Evolutionary conservation across 148 eudicot genomes (phyloP).

Genomic region (Rheum nobile): DNA sequence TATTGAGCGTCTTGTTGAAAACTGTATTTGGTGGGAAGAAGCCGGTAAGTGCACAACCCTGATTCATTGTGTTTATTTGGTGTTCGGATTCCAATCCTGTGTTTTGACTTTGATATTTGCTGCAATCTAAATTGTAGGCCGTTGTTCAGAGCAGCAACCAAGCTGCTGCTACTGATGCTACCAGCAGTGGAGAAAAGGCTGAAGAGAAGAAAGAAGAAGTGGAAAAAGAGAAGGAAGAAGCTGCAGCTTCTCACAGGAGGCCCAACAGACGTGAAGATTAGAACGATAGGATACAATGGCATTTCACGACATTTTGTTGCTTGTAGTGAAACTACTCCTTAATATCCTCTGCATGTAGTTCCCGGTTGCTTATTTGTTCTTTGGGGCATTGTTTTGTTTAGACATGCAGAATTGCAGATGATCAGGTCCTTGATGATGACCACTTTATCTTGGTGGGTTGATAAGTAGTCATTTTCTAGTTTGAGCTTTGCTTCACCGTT

Average conservation of each 20-base stretch:
- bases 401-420: neutral
- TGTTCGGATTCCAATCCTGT: neutral
- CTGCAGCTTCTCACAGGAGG: constrained; percentile 61
- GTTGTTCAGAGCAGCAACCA: constrained; percentile 14
- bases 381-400: neutral
- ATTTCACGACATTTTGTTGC: neutral
- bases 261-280: constrained; percentile 44
- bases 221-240: constrained; percentile 28
- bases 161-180: constrained; percentile 28
- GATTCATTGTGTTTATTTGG: neutral
- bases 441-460: neutral
- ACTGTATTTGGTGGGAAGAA: constrained; percentile 64
- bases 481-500: neutral
- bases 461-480: no score
- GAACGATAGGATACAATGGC: neutral
- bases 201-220: constrained; percentile 31
- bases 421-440: neutral
- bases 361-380: neutral
- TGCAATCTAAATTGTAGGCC: constrained; percentile 43
- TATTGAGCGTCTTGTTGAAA: constrained; percentile 43
- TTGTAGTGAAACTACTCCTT: neutral
- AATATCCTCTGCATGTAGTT: neutral
- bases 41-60: constrained; percentile 38
- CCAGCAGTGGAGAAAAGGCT: constrained; percentile 34
- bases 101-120: no score